These are phyloP conservation scores for Mortierella sp. DNA, from an alignment of 371 early-diverging fungal genomes.

Conservation along the genomic window DNA sequence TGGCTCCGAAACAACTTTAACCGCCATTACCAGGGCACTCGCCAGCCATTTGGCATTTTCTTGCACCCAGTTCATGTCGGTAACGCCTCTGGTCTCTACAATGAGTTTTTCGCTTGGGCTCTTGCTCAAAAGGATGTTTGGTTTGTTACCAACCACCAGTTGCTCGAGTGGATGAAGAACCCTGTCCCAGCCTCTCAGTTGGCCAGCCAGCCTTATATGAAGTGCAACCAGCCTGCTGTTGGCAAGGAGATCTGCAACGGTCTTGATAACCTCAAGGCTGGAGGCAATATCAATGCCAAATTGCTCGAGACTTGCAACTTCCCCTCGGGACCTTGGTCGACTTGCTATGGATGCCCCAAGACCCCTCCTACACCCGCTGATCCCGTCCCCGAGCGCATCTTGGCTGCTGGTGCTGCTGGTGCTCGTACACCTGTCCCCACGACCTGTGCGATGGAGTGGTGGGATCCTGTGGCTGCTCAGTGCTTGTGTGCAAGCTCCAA, in stretches of 20 bases:
- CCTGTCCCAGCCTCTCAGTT: conserved; percentile 72
- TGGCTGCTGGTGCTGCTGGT: conserved; percentile 53
- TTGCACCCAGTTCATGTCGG: conserved; percentile 62
- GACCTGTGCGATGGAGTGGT: conserved; percentile 77
- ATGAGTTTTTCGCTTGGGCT: conserved; percentile 62
- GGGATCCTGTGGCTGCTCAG: conserved; percentile 68
- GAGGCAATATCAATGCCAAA: conserved; percentile 56
- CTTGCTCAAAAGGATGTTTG: conserved; percentile 68
- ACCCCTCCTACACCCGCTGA: conserved; percentile 60
- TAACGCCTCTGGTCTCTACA: conserved; percentile 53
- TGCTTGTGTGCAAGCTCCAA: conserved; percentile 47
- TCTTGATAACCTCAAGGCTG: conserved; percentile 62
- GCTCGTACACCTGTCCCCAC: conserved; percentile 68
- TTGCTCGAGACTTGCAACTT: conserved; percentile 67
- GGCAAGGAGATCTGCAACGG: conserved; percentile 83
- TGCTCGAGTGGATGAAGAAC: conserved; percentile 76
- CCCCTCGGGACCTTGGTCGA: conserved; percentile 62
- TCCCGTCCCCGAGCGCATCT: conserved; percentile 61
- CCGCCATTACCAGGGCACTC: conserved; percentile 70
- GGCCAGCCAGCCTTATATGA: conserved; percentile 66
- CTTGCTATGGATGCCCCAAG: conserved; percentile 75
- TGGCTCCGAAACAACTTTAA: conserved; percentile 71
- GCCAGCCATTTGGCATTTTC: conserved; percentile 75
- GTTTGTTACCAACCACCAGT: conserved; percentile 74
- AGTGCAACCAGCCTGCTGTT: conserved; percentile 67